These are phyloP conservation scores for Lactarius hengduanensis DNA, from an alignment of 768 basidiomycete species.

Conservation along the genomic window DNA sequence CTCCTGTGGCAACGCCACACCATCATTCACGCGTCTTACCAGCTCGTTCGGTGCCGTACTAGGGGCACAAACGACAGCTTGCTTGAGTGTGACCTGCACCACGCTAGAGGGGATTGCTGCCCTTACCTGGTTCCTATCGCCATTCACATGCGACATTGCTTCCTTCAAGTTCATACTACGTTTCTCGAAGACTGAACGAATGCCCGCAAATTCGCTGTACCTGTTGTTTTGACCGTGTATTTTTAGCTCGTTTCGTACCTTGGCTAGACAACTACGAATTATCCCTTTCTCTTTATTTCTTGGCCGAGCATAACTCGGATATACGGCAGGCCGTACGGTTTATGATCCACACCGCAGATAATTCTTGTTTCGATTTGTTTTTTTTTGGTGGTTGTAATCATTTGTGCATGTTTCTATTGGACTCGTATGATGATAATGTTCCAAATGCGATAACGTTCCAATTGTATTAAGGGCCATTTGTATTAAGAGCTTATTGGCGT, in stretches of 20 bases:
- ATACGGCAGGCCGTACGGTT: neutral
- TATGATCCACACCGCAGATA: constrained; percentile 2
- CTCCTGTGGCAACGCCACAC: neutral
- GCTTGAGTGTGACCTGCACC: neutral
- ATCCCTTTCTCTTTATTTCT: neutral
- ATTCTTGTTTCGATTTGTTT: neutral
- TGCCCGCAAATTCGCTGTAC: constrained; percentile 18
- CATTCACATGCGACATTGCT: constrained; percentile 5
- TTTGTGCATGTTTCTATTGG: neutral
- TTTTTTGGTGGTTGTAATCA: neutral
- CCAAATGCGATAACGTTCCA: neutral
- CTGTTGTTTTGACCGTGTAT: constrained; percentile 18
- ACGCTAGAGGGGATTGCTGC: neutral
- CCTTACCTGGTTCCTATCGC: neutral
- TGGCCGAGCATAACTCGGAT: neutral
- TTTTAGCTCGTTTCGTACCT: constrained; percentile 13
- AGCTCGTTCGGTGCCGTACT: neutral
- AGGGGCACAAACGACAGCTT: constrained; percentile 3
- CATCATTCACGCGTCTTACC: neutral
- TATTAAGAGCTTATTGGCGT: neutral
- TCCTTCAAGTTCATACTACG: constrained; percentile 1
- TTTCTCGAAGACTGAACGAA: constrained; percentile 9
- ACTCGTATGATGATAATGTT: neutral
- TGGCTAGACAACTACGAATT: constrained; percentile 17
- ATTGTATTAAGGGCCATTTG: neutral